Evolutionary conservation across 208 protist genomes (phyloP).

Genomic region (Lotmaria passim): DNA sequence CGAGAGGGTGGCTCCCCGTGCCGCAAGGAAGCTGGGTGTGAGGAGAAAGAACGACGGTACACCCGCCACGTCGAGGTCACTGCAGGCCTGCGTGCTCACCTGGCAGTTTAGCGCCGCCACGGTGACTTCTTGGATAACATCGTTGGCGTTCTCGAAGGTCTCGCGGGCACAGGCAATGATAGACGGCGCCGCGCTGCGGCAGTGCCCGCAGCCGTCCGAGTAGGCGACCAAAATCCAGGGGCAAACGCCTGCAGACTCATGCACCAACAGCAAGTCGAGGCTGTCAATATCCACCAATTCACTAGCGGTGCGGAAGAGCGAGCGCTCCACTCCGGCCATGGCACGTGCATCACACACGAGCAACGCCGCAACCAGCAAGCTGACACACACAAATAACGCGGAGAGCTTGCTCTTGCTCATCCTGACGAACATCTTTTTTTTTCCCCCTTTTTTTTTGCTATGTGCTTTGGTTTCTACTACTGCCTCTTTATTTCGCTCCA

Average conservation of each 20-base stretch:
- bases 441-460: no score
- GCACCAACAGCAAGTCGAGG: constrained; percentile 21
- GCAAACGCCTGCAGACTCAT: constrained; percentile 47
- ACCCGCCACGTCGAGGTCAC: constrained; percentile 21
- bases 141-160: constrained; percentile 4
- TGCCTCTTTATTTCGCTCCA: no score
- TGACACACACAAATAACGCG: neutral
- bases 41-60: constrained; percentile 54
- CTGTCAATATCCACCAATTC: constrained; percentile 21
- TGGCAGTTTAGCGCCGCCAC: constrained; percentile 62
- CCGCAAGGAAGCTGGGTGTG: constrained; percentile 4
- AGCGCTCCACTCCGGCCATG: neutral
- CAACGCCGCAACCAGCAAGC: neutral
- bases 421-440: no score
- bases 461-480: no score
- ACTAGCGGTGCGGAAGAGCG: constrained; percentile 20
- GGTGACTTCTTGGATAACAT: constrained; percentile 24
- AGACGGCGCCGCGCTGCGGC: constrained; percentile 40
- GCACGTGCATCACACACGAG: neutral
- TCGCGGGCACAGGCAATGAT: constrained; percentile 12
- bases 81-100: constrained; percentile 32
- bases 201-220: constrained; percentile 61
- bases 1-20: neutral
- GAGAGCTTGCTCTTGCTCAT: no score
- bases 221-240: constrained; percentile 72